These are phyloP conservation scores for Verticillium dahliae DNA, from an alignment of 2,329 filamentous ascomycete genomes.

Conservation along the genomic window DNA sequence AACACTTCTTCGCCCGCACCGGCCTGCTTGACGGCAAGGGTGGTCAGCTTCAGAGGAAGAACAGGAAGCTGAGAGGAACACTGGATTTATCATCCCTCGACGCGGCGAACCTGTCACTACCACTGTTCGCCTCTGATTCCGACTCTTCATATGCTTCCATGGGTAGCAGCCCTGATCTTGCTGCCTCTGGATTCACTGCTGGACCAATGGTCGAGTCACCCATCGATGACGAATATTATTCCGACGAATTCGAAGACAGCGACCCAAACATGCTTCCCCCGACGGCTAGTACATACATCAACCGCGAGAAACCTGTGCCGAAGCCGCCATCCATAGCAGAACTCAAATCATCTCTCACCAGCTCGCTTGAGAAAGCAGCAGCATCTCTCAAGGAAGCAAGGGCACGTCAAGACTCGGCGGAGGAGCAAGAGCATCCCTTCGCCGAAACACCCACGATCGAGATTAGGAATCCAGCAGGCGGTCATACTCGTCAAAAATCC, in stretches of 20 bases:
- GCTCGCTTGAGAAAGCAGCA: conserved; percentile 62
- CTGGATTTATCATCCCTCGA: conserved; percentile 52
- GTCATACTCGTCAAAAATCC: conserved; percentile 14
- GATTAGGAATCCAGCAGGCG: conserved; percentile 29
- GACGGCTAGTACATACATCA: conserved; percentile 91
- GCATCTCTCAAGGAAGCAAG: conserved; percentile 59
- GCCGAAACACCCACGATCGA: conserved; percentile 4
- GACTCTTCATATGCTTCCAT: conserved; percentile 57
- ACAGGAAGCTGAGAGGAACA: conserved; percentile 51
- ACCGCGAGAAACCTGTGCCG: conserved; percentile 72
- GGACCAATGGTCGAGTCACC: conserved; percentile 40
- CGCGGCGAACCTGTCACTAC: conserved; percentile 26
- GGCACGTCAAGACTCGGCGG: conserved; percentile 20
- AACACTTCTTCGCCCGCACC: conserved; percentile 96
- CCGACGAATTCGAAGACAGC: conserved; percentile 55
- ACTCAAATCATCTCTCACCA: conserved; percentile 61
- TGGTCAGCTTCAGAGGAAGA: conserved; percentile 72
- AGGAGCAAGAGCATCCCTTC: background rate
- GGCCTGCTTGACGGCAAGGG: conserved; percentile 91
- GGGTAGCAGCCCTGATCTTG: conserved; percentile 51
- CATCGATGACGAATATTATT: conserved; percentile 40
- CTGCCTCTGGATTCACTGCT: conserved; percentile 28
- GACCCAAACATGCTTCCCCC: conserved; percentile 86
- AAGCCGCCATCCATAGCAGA: conserved; percentile 79
- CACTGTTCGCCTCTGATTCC: conserved; percentile 37